phyloP scores from a whole-genome alignment of 441 rosid species.

The Populus trichocarpa region DNA sequence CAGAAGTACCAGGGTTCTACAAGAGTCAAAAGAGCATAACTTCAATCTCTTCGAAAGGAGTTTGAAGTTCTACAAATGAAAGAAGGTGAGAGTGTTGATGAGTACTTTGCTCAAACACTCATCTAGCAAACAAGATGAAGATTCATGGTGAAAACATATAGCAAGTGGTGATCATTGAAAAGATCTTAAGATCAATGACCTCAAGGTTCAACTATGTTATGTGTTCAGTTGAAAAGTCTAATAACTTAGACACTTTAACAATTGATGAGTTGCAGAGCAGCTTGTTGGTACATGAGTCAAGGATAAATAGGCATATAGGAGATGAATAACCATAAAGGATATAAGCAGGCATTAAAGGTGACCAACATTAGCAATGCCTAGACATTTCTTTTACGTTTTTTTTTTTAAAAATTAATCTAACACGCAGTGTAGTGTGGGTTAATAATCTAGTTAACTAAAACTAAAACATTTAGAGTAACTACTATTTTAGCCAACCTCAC shows the following conservation, averaged over 20 bases:
- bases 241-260: background rate
- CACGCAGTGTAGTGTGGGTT: too few species aligned
- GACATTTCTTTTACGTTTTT: too few species aligned
- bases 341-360: background rate
- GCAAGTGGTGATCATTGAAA: slow-evolving; percentile 2
- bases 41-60: slow-evolving; percentile 3
- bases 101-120: slow-evolving; percentile 1
- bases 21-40: background rate
- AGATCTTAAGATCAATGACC: background rate
- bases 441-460: too few species aligned
- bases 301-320: background rate
- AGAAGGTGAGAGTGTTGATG: slow-evolving; percentile 6
- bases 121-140: slow-evolving; percentile 9
- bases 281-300: slow-evolving; percentile 8
- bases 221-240: background rate
- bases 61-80: slow-evolving; percentile 8
- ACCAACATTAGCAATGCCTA: too few species aligned
- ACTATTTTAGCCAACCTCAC: too few species aligned
- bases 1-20: background rate
- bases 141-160: slow-evolving; percentile 7
- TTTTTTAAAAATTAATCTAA: too few species aligned
- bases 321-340: background rate
- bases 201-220: background rate
- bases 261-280: slow-evolving; percentile 5
- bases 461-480: too few species aligned